Evolutionary conservation across 1,284 basidiomycete genomes (phyloP).

Genomic region (Austroboletus novae-zelandiae): DNA sequence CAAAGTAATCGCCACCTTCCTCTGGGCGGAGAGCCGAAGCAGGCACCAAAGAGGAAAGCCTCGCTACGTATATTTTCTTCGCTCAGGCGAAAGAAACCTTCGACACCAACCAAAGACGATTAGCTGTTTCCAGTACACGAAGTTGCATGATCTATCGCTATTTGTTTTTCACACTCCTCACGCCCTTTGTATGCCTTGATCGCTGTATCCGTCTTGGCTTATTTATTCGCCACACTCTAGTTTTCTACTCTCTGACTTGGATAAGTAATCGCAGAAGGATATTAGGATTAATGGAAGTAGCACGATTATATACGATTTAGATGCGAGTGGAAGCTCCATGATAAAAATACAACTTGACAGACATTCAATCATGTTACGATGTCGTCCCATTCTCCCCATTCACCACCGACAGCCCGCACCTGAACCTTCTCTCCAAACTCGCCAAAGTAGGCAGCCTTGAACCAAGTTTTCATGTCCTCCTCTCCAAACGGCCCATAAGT

Average conservation of each 20-base stretch:
- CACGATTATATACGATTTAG: conserved; percentile 6
- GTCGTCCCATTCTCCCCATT: conserved; percentile 75
- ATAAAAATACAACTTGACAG: neutral
- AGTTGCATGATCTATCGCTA: conserved; percentile 26
- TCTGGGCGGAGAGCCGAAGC: conserved; percentile 12
- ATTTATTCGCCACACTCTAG: conserved; percentile 23
- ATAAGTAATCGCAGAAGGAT: conserved; percentile 12
- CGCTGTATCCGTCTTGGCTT: conserved; percentile 25
- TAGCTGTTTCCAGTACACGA: conserved; percentile 5
- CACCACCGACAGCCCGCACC: conserved; percentile 56
- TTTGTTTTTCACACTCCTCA: conserved; percentile 15
- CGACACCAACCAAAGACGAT: conserved; percentile 27
- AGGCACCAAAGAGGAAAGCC: conserved; percentile 23
- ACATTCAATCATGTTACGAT: conserved; percentile 42
- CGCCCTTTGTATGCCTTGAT: conserved; percentile 22
- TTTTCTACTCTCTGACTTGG: conserved; percentile 8
- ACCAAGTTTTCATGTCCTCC: conserved; percentile 75
- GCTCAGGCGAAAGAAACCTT: conserved; percentile 33
- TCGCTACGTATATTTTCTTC: conserved; percentile 32
- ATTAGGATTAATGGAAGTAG: conserved; percentile 21
- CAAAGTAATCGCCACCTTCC: conserved; percentile 41
- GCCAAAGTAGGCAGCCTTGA: conserved; percentile 75
- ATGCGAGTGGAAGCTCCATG: neutral
- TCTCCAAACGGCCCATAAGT: conserved; percentile 76
- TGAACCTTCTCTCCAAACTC: conserved; percentile 68